Evolutionary conservation across 2,329 filamentous ascomycete species (phyloP), one percentile per base, ranked within the genome.

Genomic region (Fusarium paranaense): DNA sequence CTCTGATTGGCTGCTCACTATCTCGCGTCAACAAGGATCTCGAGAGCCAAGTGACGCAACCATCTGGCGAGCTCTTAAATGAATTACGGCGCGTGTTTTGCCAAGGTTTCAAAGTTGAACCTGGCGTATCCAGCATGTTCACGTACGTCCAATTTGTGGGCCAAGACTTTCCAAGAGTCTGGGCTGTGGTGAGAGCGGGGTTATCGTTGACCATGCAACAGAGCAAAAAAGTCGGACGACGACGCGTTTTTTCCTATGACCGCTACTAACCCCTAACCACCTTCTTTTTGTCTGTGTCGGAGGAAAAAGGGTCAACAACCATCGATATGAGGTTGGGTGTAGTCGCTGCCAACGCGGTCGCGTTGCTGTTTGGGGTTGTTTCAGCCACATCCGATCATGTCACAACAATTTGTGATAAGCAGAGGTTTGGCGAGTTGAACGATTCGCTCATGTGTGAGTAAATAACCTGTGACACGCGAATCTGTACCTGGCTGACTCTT

Each of bases 401-500:
- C 0, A 33, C n/a, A 20, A 72, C 50, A 2, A 32, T 74, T 2
- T 74, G 72, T 8, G 60, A 33, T 0, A 74, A 67, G 11, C 18
- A 74, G n/a, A 62, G 72, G 8, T 62, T 67, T 11, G 72, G 73
- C 11, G 45, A 69, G 37, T n/a, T 75, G 11, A 66, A 64, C 7
- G 72, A 75, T 38, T 71, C 73, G 8, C 70, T 71, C 0, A 75
- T 71, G 42, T 75, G 73, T 71, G 25, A 10, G 73, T 45, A 40
- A 33, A 42, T 9, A 18, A 11, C 11, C 16, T 22, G 2, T 27
- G 22, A 5, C 14, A 16, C 4, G 2, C 3, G 2, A 2, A 9
- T 0, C 4, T 13, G 16, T 1, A 2, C 20, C 47, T 7, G 13
- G 20, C 66, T 77, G 18, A 78, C 40, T 7, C 0, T n/a, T 22